Evolutionary conservation across 2,329 filamentous ascomycete genomes (phyloP), one percentile per base, ranked within the genome.

Genomic region (Exophiala bonariae): DNA sequence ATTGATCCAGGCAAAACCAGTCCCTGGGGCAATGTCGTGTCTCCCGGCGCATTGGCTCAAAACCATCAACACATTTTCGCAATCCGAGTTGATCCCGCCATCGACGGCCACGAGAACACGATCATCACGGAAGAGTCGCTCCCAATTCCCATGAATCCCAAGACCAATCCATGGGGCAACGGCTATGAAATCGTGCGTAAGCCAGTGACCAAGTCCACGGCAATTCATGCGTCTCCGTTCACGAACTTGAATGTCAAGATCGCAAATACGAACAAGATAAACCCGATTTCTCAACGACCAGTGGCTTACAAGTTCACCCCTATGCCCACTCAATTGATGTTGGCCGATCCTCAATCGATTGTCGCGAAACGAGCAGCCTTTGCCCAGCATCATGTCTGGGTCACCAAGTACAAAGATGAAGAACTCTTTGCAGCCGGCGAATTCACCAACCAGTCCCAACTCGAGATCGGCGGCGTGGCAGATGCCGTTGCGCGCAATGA

Each of bases 51-150:
- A 0, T 66, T 87, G 1, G 85, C 83, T 0, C 81, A 82, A 50
- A 82, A 85, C 62, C 84, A 87, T 55, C 85, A 88, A 61, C 84
- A 87, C 65, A 74, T 87, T 33, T 87, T 88, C 60, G 77, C 73
- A n/a, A 66, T 81, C 34, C 75, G 83, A 2, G 78, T 87, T 38
- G 83, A 87, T 55, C 82, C 83, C 0, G 78, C 79, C 8, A 75
- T 86, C 31, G 82, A 85, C 53, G 67, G 74, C 18, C 68, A 76
- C 56, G 56, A 70, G 2, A 84, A 82, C 51, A 75, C 74, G 0
- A 64, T 83, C 4, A 64, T 78, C 11, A 68, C 75, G 40, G 77
- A 81, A 59, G 78, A 82, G 61, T 75, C 76, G 0, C 68, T 75
- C 23, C 63, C 75, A 0, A 67, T 76, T 2, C 72, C 73, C 1